Evolutionary conservation across 2,329 filamentous ascomycete genomes (phyloP), one percentile per base, ranked within the genome.

Genomic region (Colletotrichum sp.): DNA sequence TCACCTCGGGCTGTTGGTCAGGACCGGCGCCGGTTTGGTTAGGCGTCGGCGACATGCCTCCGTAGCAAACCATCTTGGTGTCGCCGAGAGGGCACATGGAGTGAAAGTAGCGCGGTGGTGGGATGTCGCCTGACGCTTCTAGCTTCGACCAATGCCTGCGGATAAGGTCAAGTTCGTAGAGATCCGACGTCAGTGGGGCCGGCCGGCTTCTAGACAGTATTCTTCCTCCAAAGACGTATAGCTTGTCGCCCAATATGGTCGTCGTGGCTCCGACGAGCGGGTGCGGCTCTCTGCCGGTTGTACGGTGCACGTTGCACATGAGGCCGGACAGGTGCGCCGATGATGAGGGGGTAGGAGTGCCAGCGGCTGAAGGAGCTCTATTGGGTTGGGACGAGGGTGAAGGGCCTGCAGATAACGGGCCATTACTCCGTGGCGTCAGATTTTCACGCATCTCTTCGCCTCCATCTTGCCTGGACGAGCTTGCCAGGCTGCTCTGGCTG

Each of bases 21-120:
- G 89, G 87, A 13, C 88, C 87, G 18, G 85, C 84, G 26, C 85
- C 82, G 63, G 84, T 80, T 39, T 89, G 84, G 72, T 86, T 89
- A 8, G 89, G 87, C 13, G 93, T 91, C 1, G 96, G 96, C 12
- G 96, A 98, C 97, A 99, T 99, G 80, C 97, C 97, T 74, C 97
- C 97, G 84, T 99, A 99, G 85, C 96, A 99, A 5, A 99, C 96
- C 84, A 99, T 90, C 84, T 99, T 99, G 4, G 95, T 96, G 83
- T 99, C 97, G 26, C 97, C 97, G 3, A 99, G 87, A 2, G 95
- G 91, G 83, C 97, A 99, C 84, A 99, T 95, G 78, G 96, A 99
- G 87, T 99, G 97, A 79, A 99, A 99, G 84, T 99, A 99, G 77
- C 97, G 92, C 10, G 97, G 95, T 3, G 96, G 94, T 2, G 97